Conservation (phyloP, 1,284 basidiomycete species). For the Naganishia liquefaciens region DNA sequence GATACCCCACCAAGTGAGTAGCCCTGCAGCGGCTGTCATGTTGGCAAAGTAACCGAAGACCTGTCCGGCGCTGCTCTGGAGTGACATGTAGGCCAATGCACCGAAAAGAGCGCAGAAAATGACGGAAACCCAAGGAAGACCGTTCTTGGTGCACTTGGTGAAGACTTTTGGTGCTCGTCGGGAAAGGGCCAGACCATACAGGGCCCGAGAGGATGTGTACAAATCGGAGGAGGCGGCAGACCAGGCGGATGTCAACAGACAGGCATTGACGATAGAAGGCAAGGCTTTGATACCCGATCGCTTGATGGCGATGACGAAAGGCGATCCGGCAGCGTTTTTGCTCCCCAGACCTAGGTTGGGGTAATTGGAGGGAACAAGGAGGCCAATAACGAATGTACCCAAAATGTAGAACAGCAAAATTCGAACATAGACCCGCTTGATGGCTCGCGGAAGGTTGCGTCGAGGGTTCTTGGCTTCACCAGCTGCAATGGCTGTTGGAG, state of each 20-base stretch:
- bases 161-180: slow-evolving; percentile 58
- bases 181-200: slow-evolving; percentile 58
- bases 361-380: slow-evolving; percentile 72
- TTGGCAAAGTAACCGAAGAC: slow-evolving; percentile 78
- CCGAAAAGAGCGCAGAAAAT: slow-evolving; percentile 67
- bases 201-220: slow-evolving; percentile 59
- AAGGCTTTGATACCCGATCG: slow-evolving; percentile 72
- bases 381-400: slow-evolving; percentile 64
- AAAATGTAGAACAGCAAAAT: slow-evolving; percentile 73
- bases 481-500: slow-evolving; percentile 51
- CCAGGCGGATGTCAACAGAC: slow-evolving; percentile 59
- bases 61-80: slow-evolving; percentile 62
- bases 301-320: slow-evolving; percentile 72
- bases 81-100: slow-evolving; percentile 60
- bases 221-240: slow-evolving; percentile 61
- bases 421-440: slow-evolving; percentile 71
- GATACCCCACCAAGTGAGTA: slow-evolving; percentile 77
- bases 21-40: slow-evolving; percentile 60
- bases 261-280: slow-evolving; percentile 69
- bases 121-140: slow-evolving; percentile 74
- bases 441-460: slow-evolving; percentile 73
- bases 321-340: slow-evolving; percentile 70
- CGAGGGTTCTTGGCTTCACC: slow-evolving; percentile 64
- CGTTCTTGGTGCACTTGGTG: slow-evolving; percentile 62
- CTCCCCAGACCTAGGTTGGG: slow-evolving; percentile 59